Evolutionary conservation across 495 filamentous ascomycete species (phyloP), one percentile per base, ranked within the genome.

Genomic region (Aspergillus carlsbadensis): DNA sequence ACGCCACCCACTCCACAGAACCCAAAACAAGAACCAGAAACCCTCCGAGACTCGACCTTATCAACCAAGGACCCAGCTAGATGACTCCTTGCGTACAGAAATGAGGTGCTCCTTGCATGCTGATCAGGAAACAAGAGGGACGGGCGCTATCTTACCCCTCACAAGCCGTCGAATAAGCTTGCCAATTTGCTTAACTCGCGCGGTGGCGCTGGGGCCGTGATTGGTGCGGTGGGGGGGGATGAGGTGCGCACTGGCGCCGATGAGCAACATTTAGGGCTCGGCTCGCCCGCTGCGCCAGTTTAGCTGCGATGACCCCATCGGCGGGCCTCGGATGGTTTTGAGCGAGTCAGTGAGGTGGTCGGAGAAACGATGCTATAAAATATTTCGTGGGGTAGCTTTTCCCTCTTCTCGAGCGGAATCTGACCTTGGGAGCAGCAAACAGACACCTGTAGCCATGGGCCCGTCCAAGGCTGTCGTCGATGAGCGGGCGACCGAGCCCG

Each of bases 301-400:
- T 54, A 46, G 52, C 52, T 39, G 14, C 20, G 13, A 54, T 54
- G 40, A 46, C 52, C 21, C 33, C 40, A 45, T 51, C 47, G 46
- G 4, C 29, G 10, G 37, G 5, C 10, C 5, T n/a, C n/a, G n/a
- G n/a, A n/a, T n/a, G n/a, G n/a, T n/a, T n/a, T n/a, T n/a, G n/a
- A n/a, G n/a, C n/a, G 26, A 3, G 26, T 39, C 5, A 5, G 15
- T 14, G 36, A 39, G 36, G 36, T 14, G 13, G 3, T 3, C 15
- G 3, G 26, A 4, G 26, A 4, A 29, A 29, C 26, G 26, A 4
- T 29, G 26, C 4, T 29, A 29, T 29, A 29, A 29, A 29, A 29
- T 8, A 29, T 29, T 29, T 29, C 26, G 26, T 29, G 26, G 26
- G 26, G 26, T 29, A 14, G 36, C 36, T 14, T 39, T 39, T 17